A percentile compares a stretch with the other conserved stretches of the same genome.
Conservation (phyloP, 495 filamentous ascomycete species). For the Hyaloscypha hepaticicola region DNA sequence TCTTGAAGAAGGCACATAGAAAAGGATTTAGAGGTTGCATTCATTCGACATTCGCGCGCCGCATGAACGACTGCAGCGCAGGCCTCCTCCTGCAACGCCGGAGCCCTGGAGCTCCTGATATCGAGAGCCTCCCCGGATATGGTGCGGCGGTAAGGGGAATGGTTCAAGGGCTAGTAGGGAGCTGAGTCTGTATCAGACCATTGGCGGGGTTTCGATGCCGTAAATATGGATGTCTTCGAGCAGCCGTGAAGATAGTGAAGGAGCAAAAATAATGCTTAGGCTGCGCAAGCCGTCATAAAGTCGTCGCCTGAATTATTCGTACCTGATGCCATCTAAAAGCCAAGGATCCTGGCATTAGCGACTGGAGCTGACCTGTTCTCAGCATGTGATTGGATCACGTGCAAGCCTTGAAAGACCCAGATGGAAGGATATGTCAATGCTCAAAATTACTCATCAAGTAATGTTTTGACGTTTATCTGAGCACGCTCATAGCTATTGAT, state of each 20-base stretch:
- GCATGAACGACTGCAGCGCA: constrained; percentile 26
- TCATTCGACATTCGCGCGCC: constrained; percentile 51
- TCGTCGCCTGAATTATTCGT: constrained; percentile 24
- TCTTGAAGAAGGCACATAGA: constrained; percentile 96
- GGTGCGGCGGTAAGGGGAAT: constrained; percentile 2
- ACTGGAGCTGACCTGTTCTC: not conserved
- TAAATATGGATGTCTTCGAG: not conserved
- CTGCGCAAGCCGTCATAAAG: constrained; percentile 1
- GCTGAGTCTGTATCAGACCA: constrained; percentile 14
- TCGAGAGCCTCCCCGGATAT: constrained; percentile 15
- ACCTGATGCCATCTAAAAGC: not conserved
- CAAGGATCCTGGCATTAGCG: constrained; percentile 8
- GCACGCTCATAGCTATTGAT: not conserved
- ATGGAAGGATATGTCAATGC: not conserved
- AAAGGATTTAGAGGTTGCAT: constrained; percentile 99
- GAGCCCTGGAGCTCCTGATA: constrained; percentile 17
- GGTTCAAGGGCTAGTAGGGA: not conserved
- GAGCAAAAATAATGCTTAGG: not conserved
- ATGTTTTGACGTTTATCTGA: not conserved
- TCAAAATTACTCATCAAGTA: not conserved
- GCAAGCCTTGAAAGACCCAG: not conserved
- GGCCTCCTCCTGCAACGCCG: constrained; percentile 25
- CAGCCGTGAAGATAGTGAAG: not conserved
- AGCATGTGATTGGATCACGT: constrained; percentile 1
- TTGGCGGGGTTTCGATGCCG: not conserved